Evolutionary conservation across 768 basidiomycete genomes (phyloP).

Genomic region (Suillus weaverae): DNA sequence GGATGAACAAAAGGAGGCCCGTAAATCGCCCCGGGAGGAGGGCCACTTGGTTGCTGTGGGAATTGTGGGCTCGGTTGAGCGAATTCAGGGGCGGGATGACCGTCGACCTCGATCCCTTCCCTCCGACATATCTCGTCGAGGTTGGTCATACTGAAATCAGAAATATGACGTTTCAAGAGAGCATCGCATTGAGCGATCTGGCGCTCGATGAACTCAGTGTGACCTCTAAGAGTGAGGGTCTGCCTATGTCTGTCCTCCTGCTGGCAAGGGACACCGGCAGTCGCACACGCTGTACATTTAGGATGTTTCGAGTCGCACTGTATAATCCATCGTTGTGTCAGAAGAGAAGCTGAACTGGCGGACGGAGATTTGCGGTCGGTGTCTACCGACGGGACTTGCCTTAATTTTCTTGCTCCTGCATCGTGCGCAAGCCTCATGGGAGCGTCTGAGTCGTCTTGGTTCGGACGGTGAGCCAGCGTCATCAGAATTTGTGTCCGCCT

Average conservation of each 20-base stretch:
- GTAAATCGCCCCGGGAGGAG: slow-evolving; percentile 32
- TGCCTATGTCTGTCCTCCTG: slow-evolving; percentile 89
- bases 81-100: slow-evolving; percentile 27
- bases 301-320: slow-evolving; percentile 93
- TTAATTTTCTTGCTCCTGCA: slow-evolving; percentile 98
- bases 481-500: slow-evolving; percentile 54
- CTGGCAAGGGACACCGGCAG: slow-evolving; percentile 76
- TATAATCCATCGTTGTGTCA: slow-evolving; percentile 28
- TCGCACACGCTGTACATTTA: slow-evolving; percentile 80
- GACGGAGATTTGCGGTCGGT: slow-evolving; percentile 85
- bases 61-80: slow-evolving; percentile 36
- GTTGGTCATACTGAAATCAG: slow-evolving; percentile 63
- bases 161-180: slow-evolving; percentile 71
- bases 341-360: slow-evolving; percentile 38
- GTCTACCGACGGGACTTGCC: slow-evolving; percentile 67
- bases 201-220: slow-evolving; percentile 80
- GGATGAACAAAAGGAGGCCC: slow-evolving; percentile 40
- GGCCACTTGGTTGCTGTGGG: slow-evolving; percentile 23
- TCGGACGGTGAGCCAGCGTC: slow-evolving; percentile 61
- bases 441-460: slow-evolving; percentile 79
- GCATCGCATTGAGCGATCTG: slow-evolving; percentile 78
- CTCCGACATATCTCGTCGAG: slow-evolving; percentile 65
- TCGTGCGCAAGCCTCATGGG: slow-evolving; percentile 89
- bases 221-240: slow-evolving; percentile 81
- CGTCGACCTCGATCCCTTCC: slow-evolving; percentile 61